phyloP scores from a whole-genome alignment of 1,284 basidiomycete species.

The Stereum hirsutum region DNA sequence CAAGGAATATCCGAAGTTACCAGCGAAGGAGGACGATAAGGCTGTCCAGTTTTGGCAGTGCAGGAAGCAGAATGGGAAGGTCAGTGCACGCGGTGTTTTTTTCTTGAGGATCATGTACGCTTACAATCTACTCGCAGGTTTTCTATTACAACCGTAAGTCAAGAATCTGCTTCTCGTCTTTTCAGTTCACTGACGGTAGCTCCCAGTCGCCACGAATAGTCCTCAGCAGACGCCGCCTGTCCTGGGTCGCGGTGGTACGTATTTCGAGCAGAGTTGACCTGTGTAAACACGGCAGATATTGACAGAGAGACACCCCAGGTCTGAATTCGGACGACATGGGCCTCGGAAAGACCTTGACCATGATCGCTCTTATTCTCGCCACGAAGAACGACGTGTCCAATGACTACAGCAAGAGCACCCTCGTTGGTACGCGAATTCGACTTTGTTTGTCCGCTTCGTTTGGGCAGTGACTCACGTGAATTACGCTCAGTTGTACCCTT shows the following conservation, averaged over 20 bases:
- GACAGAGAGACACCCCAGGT: neutral
- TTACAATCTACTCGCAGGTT: slow-evolving; percentile 21
- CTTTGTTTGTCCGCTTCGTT: neutral
- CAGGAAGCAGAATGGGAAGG: slow-evolving; percentile 44
- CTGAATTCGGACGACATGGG: neutral
- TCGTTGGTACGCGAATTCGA: slow-evolving; percentile 52
- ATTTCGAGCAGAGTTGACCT: no score
- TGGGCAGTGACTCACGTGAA: neutral
- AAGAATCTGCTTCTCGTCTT: neutral
- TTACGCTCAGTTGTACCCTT: slow-evolving; percentile 65
- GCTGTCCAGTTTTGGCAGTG: slow-evolving; percentile 86
- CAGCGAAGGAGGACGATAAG: slow-evolving; percentile 52
- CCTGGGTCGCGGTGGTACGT: slow-evolving; percentile 76
- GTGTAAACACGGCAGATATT: no score
- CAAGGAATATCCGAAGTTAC: slow-evolving; percentile 66
- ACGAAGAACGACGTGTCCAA: slow-evolving; percentile 56
- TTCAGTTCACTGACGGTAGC: neutral
- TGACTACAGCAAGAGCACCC: slow-evolving; percentile 55
- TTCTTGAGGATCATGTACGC: neutral
- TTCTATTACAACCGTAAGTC: slow-evolving; percentile 62
- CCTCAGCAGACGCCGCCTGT: slow-evolving; percentile 57
- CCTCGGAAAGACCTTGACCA: slow-evolving; percentile 77
- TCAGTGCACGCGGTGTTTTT: slow-evolving; percentile 17
- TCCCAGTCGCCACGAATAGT: slow-evolving; percentile 67
- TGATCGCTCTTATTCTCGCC: slow-evolving; percentile 67